A percentile compares a stretch with the other conserved stretches of the same genome.
These are phyloP conservation scores for Ascochyta lentis DNA, from an alignment of 2,329 filamentous ascomycete genomes.

Conservation along the genomic window DNA sequence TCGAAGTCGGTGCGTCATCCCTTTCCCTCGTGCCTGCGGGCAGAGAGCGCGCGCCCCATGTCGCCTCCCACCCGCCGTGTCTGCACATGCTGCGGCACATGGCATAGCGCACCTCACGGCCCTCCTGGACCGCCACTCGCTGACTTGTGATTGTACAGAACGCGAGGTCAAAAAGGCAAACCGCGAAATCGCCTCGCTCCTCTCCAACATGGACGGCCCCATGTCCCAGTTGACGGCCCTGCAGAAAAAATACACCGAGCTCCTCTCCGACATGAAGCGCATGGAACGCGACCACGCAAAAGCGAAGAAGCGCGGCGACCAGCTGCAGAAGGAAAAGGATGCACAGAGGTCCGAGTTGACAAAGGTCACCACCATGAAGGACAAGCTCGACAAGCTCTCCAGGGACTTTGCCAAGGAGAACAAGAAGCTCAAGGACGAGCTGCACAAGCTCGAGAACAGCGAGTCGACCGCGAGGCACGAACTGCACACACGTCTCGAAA, in stretches of 20 bases:
- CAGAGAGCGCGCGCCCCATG: background rate
- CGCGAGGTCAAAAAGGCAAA: slow-evolving; percentile 94
- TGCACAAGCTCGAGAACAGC: slow-evolving; percentile 82
- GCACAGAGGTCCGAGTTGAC: slow-evolving; percentile 84
- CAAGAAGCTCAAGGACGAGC: slow-evolving; percentile 96
- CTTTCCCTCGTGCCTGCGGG: background rate
- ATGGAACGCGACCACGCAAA: slow-evolving; percentile 93
- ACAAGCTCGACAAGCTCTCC: slow-evolving; percentile 96
- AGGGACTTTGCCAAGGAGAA: slow-evolving; percentile 95
- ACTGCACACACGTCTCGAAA: slow-evolving; percentile 84
- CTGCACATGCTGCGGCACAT: slow-evolving; percentile 9
- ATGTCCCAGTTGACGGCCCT: slow-evolving; percentile 90
- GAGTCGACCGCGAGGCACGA: slow-evolving; percentile 83
- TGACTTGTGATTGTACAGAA: slow-evolving; percentile 63
- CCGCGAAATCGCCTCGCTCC: slow-evolving; percentile 84
- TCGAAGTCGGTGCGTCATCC: slow-evolving; percentile 77
- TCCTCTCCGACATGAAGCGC: slow-evolving; percentile 93
- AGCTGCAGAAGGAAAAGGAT: slow-evolving; percentile 96
- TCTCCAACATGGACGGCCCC: slow-evolving; percentile 86
- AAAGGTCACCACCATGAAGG: slow-evolving; percentile 89
- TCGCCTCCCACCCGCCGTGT: slow-evolving; percentile 10
- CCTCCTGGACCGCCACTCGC: slow-evolving; percentile 22
- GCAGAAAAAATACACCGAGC: slow-evolving; percentile 88
- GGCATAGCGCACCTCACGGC: slow-evolving; percentile 4
- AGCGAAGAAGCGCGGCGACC: slow-evolving; percentile 93